A percentile compares a stretch with the other conserved stretches of the same genome.
phyloP scores from a whole-genome alignment of 2,329 filamentous ascomycete species.

The Calonectria hawksworthii region DNA sequence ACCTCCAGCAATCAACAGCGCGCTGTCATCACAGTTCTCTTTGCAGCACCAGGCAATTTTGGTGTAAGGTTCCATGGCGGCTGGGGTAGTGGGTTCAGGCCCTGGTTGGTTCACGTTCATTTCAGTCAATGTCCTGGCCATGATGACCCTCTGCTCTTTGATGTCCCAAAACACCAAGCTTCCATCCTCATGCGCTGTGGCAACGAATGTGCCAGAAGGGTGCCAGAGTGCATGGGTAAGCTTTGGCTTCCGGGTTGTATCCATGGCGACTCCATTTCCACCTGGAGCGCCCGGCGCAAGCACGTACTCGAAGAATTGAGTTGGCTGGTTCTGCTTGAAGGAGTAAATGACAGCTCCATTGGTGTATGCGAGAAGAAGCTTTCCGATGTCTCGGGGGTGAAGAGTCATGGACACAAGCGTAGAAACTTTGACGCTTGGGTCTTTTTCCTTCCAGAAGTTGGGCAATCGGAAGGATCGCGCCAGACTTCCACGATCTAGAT shows the following conservation, averaged over 20 bases:
- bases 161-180: conserved; percentile 96
- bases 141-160: conserved; percentile 86
- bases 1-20: conserved; percentile 87
- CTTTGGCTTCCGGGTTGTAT: conserved; percentile 76
- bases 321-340: conserved; percentile 89
- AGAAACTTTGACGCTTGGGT: conserved; percentile 72
- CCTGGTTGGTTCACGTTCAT: conserved; percentile 79
- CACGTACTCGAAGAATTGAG: conserved; percentile 86
- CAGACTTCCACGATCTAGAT: conserved; percentile 85
- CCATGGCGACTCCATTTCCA: conserved; percentile 76
- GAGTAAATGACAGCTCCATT: conserved; percentile 92
- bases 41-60: conserved; percentile 95
- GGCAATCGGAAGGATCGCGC: conserved; percentile 82
- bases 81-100: conserved; percentile 63
- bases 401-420: conserved; percentile 84
- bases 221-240: conserved; percentile 93
- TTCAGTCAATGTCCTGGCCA: conserved; percentile 85
- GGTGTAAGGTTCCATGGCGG: conserved; percentile 80
- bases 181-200: conserved; percentile 90
- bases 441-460: conserved; percentile 86
- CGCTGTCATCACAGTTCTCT: conserved; percentile 93
- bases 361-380: conserved; percentile 90
- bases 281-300: conserved; percentile 87
- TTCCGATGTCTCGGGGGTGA: conserved; percentile 93
- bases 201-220: conserved; percentile 89